Evolutionary conservation across 2,329 filamentous ascomycete species (phyloP).

Genomic region (Niveomyces coronatus): DNA sequence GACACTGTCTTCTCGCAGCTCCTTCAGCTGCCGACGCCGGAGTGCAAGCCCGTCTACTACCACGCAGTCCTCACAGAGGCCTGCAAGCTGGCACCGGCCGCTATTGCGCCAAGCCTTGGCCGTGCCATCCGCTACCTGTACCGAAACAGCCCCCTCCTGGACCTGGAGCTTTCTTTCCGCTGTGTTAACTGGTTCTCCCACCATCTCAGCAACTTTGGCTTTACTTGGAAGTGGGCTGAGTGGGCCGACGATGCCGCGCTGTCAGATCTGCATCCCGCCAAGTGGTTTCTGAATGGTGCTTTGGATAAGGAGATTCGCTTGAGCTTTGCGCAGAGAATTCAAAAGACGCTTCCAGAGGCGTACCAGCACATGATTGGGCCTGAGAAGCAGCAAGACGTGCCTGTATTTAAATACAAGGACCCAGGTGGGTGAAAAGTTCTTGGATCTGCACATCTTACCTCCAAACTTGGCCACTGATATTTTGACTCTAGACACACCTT

Average conservation of each 20-base stretch:
- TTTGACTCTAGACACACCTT: constrained; percentile 56
- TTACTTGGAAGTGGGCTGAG: constrained; percentile 98
- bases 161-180: constrained; percentile 74
- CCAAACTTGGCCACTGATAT: too few relatives aligned
- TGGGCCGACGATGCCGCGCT: constrained; percentile 83
- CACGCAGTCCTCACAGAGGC: constrained; percentile 90
- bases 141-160: constrained; percentile 69
- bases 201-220: constrained; percentile 97
- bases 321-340: constrained; percentile 92
- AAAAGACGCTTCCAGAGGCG: constrained; percentile 77
- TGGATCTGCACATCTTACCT: too few relatives aligned
- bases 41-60: constrained; percentile 95
- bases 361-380: constrained; percentile 74
- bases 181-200: constrained; percentile 98
- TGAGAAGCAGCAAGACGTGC: constrained; percentile 90
- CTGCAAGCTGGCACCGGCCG: constrained; percentile 90
- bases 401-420: constrained; percentile 81
- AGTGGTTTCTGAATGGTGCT: constrained; percentile 84
- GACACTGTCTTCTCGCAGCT: constrained; percentile 96
- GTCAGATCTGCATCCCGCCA: constrained; percentile 70
- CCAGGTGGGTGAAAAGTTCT: constrained; percentile 47
- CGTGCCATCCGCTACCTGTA: constrained; percentile 89
- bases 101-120: constrained; percentile 90
- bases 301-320: constrained; percentile 95
- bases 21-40: constrained; percentile 73